Base-by-base conservation (phyloP, 371 early-diverging fungal species). In the Mortierella sp. region DNA sequence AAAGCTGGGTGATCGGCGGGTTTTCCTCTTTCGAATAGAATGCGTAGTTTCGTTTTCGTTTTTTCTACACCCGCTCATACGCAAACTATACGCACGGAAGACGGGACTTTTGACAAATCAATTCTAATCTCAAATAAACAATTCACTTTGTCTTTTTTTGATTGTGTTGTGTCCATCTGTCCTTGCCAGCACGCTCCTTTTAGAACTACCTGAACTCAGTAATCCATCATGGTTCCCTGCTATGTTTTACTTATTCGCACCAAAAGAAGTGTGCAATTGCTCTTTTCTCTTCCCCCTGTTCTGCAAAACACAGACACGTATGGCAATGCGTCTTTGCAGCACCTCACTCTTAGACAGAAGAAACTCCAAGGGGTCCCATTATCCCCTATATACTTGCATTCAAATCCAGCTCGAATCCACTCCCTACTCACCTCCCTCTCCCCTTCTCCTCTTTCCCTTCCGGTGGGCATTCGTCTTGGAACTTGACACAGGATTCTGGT, bases 21-120 rank as follows among this genome's bases (percentile, higher is more conserved):
- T 65, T 65, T 65, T 65, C 65, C 65, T 38, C 65, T 21, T 65
- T 65, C 24, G 65, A 65, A 65, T 21, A 38, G 21, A 38, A 24
- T 65, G 65, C 41, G 65, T 65, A 65, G 65, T 65, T 65, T 27
- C 1, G 16, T 16, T 27, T 4, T 5, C 16, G 6, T 60, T 29
- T 60, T 60, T 60, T 27, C 32, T 12, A 32, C 16, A 16, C 18
- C 60, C 35, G 60, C 60, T 12, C 58, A 55, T 55, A 55, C 27
- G 56, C 56, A 55, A 14, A 2, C 41, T 21, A 3, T 21, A 32
- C 65, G 65, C 65, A 38, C 38, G 4, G 65, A 38, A 41, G 24
- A 35, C 35, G 35, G 38, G 35, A 41, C 2, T 4, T 65, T 65
- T 65, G 63, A 65, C 24, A 65, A 65, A 65, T 65, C 65, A 38